Percentiles rank a stretch among this genome's conserved stretches.
Conservation (phyloP, 2,329 filamentous ascomycete species). For the Zymoseptoria pseudotritici region DNA sequence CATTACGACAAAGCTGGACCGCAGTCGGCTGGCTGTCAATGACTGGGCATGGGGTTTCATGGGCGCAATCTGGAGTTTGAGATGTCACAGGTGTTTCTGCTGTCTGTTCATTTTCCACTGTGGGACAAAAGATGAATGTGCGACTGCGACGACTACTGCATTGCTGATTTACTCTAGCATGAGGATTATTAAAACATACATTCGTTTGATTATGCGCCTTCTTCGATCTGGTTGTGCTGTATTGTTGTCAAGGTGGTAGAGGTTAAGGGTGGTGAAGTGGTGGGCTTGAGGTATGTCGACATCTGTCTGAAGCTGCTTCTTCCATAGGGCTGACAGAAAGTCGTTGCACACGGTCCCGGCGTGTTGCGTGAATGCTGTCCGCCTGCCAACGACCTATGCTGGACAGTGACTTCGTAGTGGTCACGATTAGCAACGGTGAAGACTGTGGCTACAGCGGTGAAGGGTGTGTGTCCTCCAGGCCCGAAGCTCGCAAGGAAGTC, state of each 20-base stretch:
- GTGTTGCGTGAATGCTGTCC: too few species aligned
- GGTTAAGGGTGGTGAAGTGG: too few species aligned
- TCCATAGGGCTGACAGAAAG: too few species aligned
- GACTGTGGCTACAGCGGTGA: too few species aligned
- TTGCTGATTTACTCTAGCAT: neutral
- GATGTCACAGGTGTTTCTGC: neutral
- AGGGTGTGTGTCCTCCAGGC: too few species aligned
- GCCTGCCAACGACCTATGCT: too few species aligned
- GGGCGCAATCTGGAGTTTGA: neutral
- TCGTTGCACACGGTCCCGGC: too few species aligned
- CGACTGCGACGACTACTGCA: neutral
- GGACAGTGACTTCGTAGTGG: too few species aligned
- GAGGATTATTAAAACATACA: neutral
- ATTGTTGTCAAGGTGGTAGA: neutral
- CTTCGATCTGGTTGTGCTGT: neutral
- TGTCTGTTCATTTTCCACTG: neutral
- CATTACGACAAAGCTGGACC: neutral
- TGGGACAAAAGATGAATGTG: neutral
- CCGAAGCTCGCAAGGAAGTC: too few species aligned
- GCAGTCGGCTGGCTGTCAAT: neutral
- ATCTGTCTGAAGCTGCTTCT: too few species aligned
- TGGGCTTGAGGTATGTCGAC: too few species aligned
- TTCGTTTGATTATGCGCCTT: neutral
- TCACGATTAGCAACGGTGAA: too few species aligned
- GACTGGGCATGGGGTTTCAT: neutral